phyloP scores from a whole-genome alignment of 495 filamentous ascomycete species.

The Aspergillus indologenus region DNA sequence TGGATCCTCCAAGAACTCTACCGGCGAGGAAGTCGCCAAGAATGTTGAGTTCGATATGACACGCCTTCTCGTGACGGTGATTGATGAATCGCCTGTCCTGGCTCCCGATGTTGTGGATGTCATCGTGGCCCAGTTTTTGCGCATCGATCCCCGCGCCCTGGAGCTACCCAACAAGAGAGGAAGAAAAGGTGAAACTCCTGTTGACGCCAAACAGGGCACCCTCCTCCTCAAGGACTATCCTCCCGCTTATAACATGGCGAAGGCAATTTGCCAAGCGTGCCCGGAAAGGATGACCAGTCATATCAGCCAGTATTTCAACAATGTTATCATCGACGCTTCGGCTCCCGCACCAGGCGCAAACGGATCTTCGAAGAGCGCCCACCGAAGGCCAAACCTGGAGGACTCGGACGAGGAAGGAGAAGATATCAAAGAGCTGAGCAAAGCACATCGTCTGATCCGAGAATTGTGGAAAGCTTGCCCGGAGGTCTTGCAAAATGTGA shows the following conservation, averaged over 20 bases:
- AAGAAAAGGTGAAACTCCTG: constrained; percentile 56
- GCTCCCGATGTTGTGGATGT: constrained; percentile 85
- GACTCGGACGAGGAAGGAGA: constrained; percentile 79
- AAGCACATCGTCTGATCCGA: constrained; percentile 83
- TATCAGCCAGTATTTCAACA: constrained; percentile 94
- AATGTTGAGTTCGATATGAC: constrained; percentile 93
- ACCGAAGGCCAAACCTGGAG: constrained; percentile 53
- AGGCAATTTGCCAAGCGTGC: constrained; percentile 84
- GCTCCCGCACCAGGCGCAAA: constrained; percentile 56
- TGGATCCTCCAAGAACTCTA: constrained; percentile 65
- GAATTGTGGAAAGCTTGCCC: constrained; percentile 95
- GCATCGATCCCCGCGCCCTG: constrained; percentile 65
- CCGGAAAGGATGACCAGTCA: constrained; percentile 91
- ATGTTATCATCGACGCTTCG: constrained; percentile 88
- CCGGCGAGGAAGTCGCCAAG: constrained; percentile 77
- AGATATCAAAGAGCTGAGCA: constrained; percentile 80
- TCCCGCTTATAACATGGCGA: constrained; percentile 93
- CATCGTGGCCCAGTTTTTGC: constrained; percentile 91
- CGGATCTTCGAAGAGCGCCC: constrained; percentile 41
- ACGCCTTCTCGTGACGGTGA: constrained; percentile 72
- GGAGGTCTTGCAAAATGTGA: constrained; percentile 83
- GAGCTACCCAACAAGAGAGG: constrained; percentile 46
- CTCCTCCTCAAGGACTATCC: constrained; percentile 81
- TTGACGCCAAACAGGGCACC: constrained; percentile 73
- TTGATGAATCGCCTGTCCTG: constrained; percentile 81